These are phyloP conservation scores for Chrysochromulina tobinii DNA, from an alignment of 78 protist genomes.

Conservation along the genomic window DNA sequence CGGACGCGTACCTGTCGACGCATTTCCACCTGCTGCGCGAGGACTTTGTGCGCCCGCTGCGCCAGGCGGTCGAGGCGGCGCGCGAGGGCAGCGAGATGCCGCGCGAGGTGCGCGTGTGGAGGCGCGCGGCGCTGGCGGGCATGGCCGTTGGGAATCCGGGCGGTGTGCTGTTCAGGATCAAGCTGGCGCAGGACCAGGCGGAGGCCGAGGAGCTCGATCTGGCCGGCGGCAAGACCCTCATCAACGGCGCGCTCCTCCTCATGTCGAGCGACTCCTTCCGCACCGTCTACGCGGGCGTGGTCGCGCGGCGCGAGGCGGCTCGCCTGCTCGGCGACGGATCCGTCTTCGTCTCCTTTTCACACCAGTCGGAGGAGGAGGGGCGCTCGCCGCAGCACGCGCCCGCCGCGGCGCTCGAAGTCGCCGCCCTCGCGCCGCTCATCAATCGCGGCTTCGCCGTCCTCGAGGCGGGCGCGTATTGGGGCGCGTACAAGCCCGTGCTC, in stretches of 20 bases:
- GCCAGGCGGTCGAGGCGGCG: not conserved
- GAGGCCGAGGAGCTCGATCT: not conserved
- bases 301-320: not conserved
- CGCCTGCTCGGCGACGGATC: not conserved
- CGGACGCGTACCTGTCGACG: not conserved
- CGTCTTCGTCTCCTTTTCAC: not conserved
- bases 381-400: too few species aligned
- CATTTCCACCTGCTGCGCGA: not conserved
- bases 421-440: not conserved
- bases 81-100: not conserved
- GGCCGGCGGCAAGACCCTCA: not conserved
- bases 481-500: conserved; percentile 21
- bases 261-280: not conserved
- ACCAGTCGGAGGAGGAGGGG: too few species aligned
- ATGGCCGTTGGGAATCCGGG: not conserved
- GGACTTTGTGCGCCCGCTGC: conserved; percentile 18
- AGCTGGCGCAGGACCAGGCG: not conserved
- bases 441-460: not conserved
- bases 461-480: conserved; percentile 8
- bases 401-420: not conserved
- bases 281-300: not conserved
- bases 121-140: not conserved
- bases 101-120: not conserved
- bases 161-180: not conserved
- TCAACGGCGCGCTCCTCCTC: conserved; percentile 8